Evolutionary conservation across 148 eudicot genomes (phyloP), one percentile per base, ranked within the genome.

Genomic region (Nepenthes mirabilis): DNA sequence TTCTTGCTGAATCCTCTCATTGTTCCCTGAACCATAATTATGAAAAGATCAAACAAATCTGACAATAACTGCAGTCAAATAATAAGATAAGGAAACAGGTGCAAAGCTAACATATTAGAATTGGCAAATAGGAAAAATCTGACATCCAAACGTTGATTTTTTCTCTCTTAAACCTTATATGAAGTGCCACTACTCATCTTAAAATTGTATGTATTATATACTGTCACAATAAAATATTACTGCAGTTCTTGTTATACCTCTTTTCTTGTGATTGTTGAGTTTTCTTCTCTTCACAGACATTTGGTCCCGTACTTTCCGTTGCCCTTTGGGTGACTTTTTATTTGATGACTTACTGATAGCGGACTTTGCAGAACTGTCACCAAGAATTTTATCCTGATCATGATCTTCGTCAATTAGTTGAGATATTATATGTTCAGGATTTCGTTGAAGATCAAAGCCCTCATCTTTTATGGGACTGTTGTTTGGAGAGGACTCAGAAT

Each of bases 211-310:
- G 10, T 34, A 2, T 32, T 23, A 34, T 5, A 33, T 55, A 23
- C 36, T 6, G 37, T 33, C 58, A 3, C 13, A 3, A 49, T 5
- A 12, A 49, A 49, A 11, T 49, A n/a, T 12, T 10, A n/a, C 11
- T 49, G 52, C 52, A 49, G 13, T 49, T 49, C 36, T 9, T 55
- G 58, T 2, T 57, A 49, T 32, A 79, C 80, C 81, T 47, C 48
- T 65, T 60, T 67, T 64, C 47, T 63, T 72, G 52, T 6, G 37
- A 63, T 72, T 62, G 45, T 47, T 53, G 11, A 53, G 63, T 73
- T 74, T 81, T 66, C 75, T 77, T 77, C 84, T 85, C 70, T 73
- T 77, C 57, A 55, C 62, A 48, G 82, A 74, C 1, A 68, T 72
- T 45, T 34, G 67, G 58, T 74, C 66, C 47, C 65, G 60, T 47